Conservation (phyloP, 768 basidiomycete species). For the Gloeophyllum trabeum region DNA sequence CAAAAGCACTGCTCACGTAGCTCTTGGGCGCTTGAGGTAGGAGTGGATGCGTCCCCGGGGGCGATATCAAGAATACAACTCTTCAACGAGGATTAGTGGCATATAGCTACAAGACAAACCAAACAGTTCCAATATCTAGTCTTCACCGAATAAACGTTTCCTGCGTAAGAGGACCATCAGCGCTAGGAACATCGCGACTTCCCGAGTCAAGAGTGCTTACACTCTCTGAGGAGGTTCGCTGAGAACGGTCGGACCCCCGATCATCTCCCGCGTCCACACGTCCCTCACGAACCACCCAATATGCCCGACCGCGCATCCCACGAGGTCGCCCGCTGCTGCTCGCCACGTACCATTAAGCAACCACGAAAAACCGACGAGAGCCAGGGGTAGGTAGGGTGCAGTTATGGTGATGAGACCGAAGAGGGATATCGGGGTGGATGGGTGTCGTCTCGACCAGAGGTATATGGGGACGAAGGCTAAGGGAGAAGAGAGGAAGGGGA, state of each 20-base stretch:
- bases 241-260: conserved; percentile 60
- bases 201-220: conserved; percentile 34
- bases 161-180: background rate
- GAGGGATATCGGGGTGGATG: conserved; percentile 89
- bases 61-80: too few species aligned
- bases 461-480: conserved; percentile 95
- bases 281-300: conserved; percentile 78
- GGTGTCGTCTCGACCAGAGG: conserved; percentile 92
- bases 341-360: conserved; percentile 73
- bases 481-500: conserved; percentile 88
- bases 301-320: conserved; percentile 83
- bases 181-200: background rate
- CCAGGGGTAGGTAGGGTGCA: conserved; percentile 89
- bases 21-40: too few species aligned
- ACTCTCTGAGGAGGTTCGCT: conserved; percentile 60
- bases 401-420: conserved; percentile 93
- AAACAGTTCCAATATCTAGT: too few species aligned
- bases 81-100: too few species aligned
- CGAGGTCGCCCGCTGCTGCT: conserved; percentile 70
- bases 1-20: too few species aligned
- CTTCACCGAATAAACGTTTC: background rate
- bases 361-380: conserved; percentile 84
- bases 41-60: too few species aligned
- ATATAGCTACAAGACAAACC: too few species aligned
- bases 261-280: conserved; percentile 83